Percentiles rank a stretch among this genome's conserved stretches.
These are phyloP conservation scores for Asterochloris erici DNA, from an alignment of 139 green algal species.

Conservation along the genomic window DNA sequence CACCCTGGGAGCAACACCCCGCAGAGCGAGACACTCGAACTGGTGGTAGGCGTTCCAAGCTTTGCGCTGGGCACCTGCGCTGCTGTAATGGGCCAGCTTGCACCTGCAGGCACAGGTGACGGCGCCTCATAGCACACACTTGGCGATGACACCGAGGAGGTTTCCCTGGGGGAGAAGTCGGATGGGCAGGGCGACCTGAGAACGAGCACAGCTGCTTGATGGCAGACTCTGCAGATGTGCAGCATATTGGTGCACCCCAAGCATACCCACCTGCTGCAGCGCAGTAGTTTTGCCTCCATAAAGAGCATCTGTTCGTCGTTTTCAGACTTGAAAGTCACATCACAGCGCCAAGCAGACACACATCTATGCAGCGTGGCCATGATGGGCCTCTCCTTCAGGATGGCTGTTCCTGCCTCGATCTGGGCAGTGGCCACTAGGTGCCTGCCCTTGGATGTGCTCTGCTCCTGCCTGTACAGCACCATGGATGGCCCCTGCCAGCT, in stretches of 20 bases:
- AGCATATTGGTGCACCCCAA: not conserved
- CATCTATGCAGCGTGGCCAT: slow-evolving; percentile 39
- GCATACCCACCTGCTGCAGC: slow-evolving; percentile 44
- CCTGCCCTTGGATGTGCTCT: slow-evolving; percentile 22
- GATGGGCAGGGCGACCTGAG: not conserved
- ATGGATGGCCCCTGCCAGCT: too few species aligned
- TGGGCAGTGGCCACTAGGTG: slow-evolving; percentile 30
- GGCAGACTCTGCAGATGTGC: too few species aligned
- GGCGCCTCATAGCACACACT: not conserved
- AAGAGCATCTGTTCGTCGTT: too few species aligned
- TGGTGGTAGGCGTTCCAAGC: slow-evolving; percentile 55
- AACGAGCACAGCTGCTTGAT: not conserved
- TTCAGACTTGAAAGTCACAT: slow-evolving; percentile 33
- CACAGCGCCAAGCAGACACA: slow-evolving; percentile 29
- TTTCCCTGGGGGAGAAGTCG: not conserved
- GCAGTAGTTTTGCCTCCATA: too few species aligned
- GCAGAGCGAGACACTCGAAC: slow-evolving; percentile 58
- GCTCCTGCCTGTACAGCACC: too few species aligned
- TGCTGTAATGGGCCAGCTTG: slow-evolving; percentile 51
- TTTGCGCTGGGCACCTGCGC: slow-evolving; percentile 43
- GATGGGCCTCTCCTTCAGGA: slow-evolving; percentile 37
- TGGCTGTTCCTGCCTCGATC: slow-evolving; percentile 16
- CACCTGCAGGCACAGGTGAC: slow-evolving; percentile 17
- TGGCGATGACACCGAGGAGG: not conserved
- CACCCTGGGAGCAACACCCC: slow-evolving; percentile 32